Conservation (phyloP, 1,284 basidiomycete species). For the Xanthoconium separans region DNA sequence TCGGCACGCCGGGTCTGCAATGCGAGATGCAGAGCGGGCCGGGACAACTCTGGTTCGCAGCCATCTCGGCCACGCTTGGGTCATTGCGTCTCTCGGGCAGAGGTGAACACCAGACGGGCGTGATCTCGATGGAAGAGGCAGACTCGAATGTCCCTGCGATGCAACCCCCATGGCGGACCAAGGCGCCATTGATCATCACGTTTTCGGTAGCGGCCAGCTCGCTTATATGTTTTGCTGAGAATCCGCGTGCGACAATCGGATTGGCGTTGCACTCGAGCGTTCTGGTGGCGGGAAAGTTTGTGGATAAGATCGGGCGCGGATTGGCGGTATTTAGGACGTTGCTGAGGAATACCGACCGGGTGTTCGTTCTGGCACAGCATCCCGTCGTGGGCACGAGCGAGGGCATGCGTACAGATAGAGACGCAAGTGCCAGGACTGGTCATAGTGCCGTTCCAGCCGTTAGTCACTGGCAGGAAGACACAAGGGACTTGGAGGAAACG, state of each 20-base stretch:
- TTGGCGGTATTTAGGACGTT: conserved; percentile 33
- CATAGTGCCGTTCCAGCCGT: no score
- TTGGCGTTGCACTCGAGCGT: conserved; percentile 31
- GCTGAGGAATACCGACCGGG: conserved; percentile 29
- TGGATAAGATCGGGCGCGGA: conserved; percentile 20
- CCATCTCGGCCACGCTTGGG: conserved; percentile 40
- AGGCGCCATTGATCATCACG: conserved; percentile 38
- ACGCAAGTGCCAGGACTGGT: neutral
- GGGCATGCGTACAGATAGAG: neutral
- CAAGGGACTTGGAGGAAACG: neutral
- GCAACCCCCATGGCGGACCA: conserved; percentile 24
- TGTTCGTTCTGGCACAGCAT: conserved; percentile 30
- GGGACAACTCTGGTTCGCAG: conserved; percentile 35
- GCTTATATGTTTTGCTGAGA: conserved; percentile 23
- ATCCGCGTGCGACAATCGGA: conserved; percentile 22
- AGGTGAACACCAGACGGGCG: conserved; percentile 19
- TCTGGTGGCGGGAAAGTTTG: conserved; percentile 2
- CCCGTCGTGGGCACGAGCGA: conserved; percentile 5
- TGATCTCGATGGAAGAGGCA: conserved; percentile 31
- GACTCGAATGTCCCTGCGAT: neutral
- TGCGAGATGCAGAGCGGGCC: conserved; percentile 29
- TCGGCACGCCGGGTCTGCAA: conserved; percentile 38
- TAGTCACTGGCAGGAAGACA: conserved; percentile 10
- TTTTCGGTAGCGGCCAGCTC: conserved; percentile 36
- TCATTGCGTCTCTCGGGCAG: conserved; percentile 22